A percentile compares a stretch with the other conserved stretches of the same genome.
Conservation (phyloP, 148 eudicot genomes). For the Heliamphora exappendiculata region DNA sequence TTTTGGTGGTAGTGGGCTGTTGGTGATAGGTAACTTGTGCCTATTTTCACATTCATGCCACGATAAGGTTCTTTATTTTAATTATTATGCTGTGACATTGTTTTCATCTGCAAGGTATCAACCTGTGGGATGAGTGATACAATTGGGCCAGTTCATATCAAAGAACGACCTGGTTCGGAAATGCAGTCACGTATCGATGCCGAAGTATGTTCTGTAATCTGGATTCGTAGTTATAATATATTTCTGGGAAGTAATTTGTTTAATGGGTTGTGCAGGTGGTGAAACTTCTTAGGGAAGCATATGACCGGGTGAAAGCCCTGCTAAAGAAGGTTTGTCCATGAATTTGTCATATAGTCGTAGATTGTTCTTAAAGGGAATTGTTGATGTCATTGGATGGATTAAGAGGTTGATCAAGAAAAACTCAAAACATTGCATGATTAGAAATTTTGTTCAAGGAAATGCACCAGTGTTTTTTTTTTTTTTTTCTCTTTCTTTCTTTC, state of each 20-base stretch:
- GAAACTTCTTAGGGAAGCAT: slow-evolving; percentile 82
- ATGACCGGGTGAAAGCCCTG: slow-evolving; percentile 80
- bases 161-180: slow-evolving; percentile 84
- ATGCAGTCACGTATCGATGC: slow-evolving; percentile 94
- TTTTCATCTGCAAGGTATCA: slow-evolving; percentile 50
- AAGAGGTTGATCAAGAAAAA: neutral
- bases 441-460: neutral
- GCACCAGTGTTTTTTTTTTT: neutral
- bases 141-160: slow-evolving; percentile 82
- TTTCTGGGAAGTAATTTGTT: slow-evolving; percentile 7
- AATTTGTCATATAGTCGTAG: neutral
- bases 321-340: slow-evolving; percentile 60
- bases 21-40: neutral
- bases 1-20: neutral
- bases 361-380: neutral
- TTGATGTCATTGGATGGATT: neutral
- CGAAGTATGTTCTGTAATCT: slow-evolving; percentile 45
- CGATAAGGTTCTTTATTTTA: slow-evolving; percentile 1
- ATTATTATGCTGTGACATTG: neutral
- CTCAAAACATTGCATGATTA: neutral
- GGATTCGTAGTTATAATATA: neutral
- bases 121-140: slow-evolving; percentile 87
- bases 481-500: neutral
- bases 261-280: slow-evolving; percentile 50
- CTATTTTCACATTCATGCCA: neutral